Evolutionary conservation across 352 stramenopile genomes (phyloP).

Genomic region (Pythium aquatile): DNA sequence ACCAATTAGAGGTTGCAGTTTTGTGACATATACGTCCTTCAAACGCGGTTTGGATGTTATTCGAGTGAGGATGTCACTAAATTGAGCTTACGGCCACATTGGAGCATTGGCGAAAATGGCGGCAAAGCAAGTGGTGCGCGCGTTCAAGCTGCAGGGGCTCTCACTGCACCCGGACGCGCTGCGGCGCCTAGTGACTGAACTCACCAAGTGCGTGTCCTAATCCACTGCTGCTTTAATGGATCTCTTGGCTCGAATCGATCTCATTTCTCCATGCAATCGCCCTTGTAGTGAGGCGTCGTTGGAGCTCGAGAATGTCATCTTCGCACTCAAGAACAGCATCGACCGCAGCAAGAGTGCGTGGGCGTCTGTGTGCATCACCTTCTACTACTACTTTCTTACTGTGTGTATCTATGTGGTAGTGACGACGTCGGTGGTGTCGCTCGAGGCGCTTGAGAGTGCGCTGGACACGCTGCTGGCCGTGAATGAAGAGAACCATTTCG

Average conservation of each 20-base stretch:
- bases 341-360: constrained; percentile 82
- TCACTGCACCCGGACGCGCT: constrained; percentile 76
- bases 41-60: constrained; percentile 10
- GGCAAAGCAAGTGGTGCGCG: constrained; percentile 79
- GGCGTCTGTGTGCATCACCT: not conserved
- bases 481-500: constrained; percentile 77
- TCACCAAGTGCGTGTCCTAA: constrained; percentile 41
- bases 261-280: constrained; percentile 3
- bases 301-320: constrained; percentile 81
- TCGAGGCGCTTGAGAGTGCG: constrained; percentile 79
- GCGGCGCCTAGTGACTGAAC: constrained; percentile 56
- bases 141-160: constrained; percentile 82
- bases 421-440: constrained; percentile 77
- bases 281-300: constrained; percentile 56
- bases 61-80: constrained; percentile 6
- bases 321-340: constrained; percentile 89
- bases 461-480: constrained; percentile 80
- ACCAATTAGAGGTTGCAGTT: constrained; percentile 45
- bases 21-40: constrained; percentile 17
- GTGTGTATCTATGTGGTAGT: constrained; percentile 31
- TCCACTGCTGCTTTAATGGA: not conserved
- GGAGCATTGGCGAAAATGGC: constrained; percentile 36
- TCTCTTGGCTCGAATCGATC: not conserved
- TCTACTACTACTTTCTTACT: not conserved
- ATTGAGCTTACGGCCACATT: constrained; percentile 4